Evolutionary conservation across 2,329 filamentous ascomycete genomes (phyloP).

Genomic region (Ploettnerulaceae sp.): DNA sequence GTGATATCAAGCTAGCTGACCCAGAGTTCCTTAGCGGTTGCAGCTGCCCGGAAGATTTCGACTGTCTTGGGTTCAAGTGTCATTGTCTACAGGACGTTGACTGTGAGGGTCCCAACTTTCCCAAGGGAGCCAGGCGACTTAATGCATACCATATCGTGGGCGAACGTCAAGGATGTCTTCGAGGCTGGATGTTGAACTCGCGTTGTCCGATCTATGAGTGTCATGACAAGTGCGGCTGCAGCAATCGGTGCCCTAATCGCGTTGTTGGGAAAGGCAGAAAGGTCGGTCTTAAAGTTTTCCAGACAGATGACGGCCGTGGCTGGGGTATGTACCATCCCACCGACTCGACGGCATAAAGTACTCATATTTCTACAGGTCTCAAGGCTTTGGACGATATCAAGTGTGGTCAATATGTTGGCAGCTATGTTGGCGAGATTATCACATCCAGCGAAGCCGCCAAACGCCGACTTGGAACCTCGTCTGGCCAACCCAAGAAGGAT

Average conservation of each 20-base stretch:
- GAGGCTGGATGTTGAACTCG: constrained; percentile 47
- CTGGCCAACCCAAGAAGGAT: constrained; percentile 59
- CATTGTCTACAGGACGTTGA: constrained; percentile 56
- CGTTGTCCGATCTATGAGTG: constrained; percentile 73
- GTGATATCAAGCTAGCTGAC: constrained; percentile 55
- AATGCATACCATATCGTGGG: constrained; percentile 57
- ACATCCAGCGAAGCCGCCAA: constrained; percentile 58
- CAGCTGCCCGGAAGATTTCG: constrained; percentile 53
- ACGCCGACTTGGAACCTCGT: constrained; percentile 55
- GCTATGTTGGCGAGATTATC: constrained; percentile 70
- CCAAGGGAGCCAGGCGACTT: constrained; percentile 13
- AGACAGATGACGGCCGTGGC: constrained; percentile 60
- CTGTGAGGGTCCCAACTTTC: constrained; percentile 45
- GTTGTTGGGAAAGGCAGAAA: constrained; percentile 70
- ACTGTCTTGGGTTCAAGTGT: constrained; percentile 64
- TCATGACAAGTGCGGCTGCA: constrained; percentile 65
- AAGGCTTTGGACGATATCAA: constrained; percentile 59
- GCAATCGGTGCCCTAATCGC: constrained; percentile 61
- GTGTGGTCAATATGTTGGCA: constrained; percentile 73
- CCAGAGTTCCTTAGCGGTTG: constrained; percentile 65
- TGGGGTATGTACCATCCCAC: constrained; percentile 54
- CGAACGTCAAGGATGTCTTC: constrained; percentile 46
- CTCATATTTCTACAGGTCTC: constrained; percentile 45
- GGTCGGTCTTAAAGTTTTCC: constrained; percentile 71
- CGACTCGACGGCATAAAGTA: not conserved